Evolutionary conservation across 129 eudicot genomes (phyloP).

Genomic region (Lactuca sativa): DNA sequence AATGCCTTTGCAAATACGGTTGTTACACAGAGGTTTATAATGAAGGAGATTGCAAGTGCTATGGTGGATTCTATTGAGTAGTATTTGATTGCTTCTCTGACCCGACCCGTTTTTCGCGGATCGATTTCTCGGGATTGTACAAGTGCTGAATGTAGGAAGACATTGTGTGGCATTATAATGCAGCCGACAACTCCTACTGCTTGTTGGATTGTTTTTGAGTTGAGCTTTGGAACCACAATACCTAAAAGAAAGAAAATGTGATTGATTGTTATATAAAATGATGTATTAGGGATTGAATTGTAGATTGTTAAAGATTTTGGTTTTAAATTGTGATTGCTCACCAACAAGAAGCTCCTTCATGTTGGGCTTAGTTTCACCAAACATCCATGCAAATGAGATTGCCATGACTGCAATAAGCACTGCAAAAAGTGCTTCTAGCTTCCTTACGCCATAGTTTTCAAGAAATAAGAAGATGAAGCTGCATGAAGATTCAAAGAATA

Average conservation of each 20-base stretch:
- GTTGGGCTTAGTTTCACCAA: slow-evolving; percentile 84
- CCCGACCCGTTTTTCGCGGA: slow-evolving; percentile 68
- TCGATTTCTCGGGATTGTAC: slow-evolving; percentile 88
- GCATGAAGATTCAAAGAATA: slow-evolving; percentile 25
- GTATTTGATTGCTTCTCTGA: slow-evolving; percentile 85
- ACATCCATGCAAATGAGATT: slow-evolving; percentile 91
- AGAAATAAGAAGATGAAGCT: slow-evolving; percentile 87
- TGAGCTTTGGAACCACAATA: slow-evolving; percentile 75
- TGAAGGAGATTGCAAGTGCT: slow-evolving; percentile 73
- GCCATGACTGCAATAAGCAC: slow-evolving; percentile 89
- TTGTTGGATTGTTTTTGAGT: slow-evolving; percentile 76
- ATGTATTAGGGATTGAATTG: not conserved
- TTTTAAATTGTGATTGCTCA: slow-evolving; percentile 12
- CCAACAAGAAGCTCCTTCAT: slow-evolving; percentile 76
- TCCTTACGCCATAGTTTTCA: slow-evolving; percentile 91
- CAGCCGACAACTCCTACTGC: slow-evolving; percentile 94
- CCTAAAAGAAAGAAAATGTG: slow-evolving; percentile 43
- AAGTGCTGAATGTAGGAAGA: slow-evolving; percentile 91
- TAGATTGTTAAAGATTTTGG: not conserved
- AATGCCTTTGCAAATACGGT: slow-evolving; percentile 92
- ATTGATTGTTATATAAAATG: not conserved
- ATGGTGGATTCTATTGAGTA: slow-evolving; percentile 71
- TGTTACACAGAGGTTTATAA: slow-evolving; percentile 77
- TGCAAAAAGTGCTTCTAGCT: slow-evolving; percentile 86
- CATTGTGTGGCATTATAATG: slow-evolving; percentile 97